These are phyloP conservation scores for Colletotrichum magnum DNA, from an alignment of 2,329 filamentous ascomycete genomes.

Conservation along the genomic window DNA sequence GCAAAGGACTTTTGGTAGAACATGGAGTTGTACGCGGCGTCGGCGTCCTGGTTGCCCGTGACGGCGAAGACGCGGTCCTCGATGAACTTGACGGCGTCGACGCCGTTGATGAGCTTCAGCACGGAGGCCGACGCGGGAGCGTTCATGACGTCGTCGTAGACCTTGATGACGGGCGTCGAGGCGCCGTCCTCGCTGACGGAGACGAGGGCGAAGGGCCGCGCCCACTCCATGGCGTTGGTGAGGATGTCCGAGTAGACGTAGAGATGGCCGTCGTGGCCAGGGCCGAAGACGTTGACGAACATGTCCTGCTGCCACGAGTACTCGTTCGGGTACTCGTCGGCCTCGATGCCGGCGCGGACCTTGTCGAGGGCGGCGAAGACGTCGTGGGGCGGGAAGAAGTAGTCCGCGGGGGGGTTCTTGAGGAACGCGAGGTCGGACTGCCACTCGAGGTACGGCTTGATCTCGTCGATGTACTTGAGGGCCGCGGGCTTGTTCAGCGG, in stretches of 20 bases:
- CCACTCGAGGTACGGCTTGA: constrained; percentile 60
- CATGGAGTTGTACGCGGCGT: constrained; percentile 55
- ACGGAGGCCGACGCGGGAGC: constrained; percentile 43
- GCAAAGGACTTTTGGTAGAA: constrained; percentile 48
- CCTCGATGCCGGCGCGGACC: constrained; percentile 49
- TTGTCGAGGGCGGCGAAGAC: constrained; percentile 52
- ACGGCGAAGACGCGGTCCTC: constrained; percentile 40
- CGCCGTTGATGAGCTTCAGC: constrained; percentile 46
- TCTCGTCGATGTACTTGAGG: constrained; percentile 50
- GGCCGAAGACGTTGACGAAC: constrained; percentile 52
- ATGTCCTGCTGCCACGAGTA: constrained; percentile 57
- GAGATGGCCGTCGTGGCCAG: constrained; percentile 58
- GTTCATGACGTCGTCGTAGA: constrained; percentile 54
- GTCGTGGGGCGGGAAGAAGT: constrained; percentile 60
- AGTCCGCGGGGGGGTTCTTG: constrained; percentile 65
- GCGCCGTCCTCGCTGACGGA: constrained; percentile 52
- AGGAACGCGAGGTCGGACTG: constrained; percentile 63
- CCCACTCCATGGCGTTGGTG: constrained; percentile 53
- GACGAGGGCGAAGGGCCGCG: constrained; percentile 54
- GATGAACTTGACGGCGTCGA: constrained; percentile 44
- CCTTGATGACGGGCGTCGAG: constrained; percentile 60
- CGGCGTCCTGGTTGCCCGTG: constrained; percentile 44
- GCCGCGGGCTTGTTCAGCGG: constrained; percentile 53
- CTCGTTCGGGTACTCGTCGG: constrained; percentile 54
- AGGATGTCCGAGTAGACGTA: constrained; percentile 56